Evolutionary conservation across 306 rosid genomes (phyloP).

Genomic region (Medicago lupulina): DNA sequence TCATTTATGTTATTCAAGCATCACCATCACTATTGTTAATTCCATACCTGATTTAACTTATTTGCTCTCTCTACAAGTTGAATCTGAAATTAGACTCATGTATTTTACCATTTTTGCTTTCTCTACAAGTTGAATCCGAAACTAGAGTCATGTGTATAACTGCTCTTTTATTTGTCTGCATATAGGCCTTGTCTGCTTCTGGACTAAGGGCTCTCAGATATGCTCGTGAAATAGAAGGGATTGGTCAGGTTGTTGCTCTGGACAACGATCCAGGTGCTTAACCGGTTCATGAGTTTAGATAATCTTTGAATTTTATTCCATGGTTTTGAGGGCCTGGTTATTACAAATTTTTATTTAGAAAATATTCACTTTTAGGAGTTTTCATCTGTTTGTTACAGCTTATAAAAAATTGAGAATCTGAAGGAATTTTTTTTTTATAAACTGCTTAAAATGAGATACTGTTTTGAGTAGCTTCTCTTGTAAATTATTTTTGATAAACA

Average conservation of each 20-base stretch:
- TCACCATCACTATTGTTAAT: background rate
- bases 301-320: conserved; percentile 5
- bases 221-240: conserved; percentile 91
- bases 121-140: conserved; percentile 14
- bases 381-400: background rate
- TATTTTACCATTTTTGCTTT: too few species aligned
- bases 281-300: conserved; percentile 13
- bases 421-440: background rate
- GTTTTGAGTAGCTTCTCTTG: background rate
- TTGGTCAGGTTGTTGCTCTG: conserved; percentile 94
- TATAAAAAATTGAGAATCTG: background rate
- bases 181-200: conserved; percentile 94
- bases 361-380: background rate
- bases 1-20: background rate
- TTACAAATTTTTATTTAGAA: background rate
- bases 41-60: conserved; percentile 15
- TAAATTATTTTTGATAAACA: background rate
- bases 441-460: background rate
- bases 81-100: conserved; percentile 17
- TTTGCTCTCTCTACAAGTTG: background rate
- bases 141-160: conserved; percentile 18
- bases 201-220: conserved; percentile 97
- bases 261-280: conserved; percentile 87
- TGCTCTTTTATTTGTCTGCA: conserved; percentile 28
- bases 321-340: background rate